Evolutionary conservation across 2,329 filamentous ascomycete species (phyloP).

Genomic region (Dothideomycetes sp.): DNA sequence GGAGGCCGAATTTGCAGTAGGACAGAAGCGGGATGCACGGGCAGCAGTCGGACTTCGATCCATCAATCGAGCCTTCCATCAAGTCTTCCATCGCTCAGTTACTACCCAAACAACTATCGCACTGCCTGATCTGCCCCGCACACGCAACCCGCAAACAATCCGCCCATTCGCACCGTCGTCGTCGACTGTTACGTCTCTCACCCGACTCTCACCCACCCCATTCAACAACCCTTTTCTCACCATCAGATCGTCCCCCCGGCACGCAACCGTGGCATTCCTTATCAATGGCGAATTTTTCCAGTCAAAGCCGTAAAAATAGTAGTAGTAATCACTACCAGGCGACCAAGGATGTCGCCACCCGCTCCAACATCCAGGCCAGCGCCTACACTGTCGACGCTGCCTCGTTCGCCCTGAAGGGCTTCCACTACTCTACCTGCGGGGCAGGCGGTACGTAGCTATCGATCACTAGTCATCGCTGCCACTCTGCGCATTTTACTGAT

Average conservation of each 20-base stretch:
- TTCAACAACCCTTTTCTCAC: conserved; percentile 6
- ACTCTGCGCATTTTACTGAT: conserved; percentile 8
- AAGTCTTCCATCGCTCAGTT: too few species aligned
- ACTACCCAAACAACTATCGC: too few species aligned
- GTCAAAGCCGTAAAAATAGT: conserved; percentile 62
- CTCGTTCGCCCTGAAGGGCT: conserved; percentile 63
- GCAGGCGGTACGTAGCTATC: conserved; percentile 43
- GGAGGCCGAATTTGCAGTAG: too few species aligned
- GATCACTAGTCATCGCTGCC: neutral
- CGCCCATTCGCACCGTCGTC: too few species aligned
- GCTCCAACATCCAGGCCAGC: conserved; percentile 74
- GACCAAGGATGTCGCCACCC: conserved; percentile 53
- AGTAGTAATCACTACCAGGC: conserved; percentile 50
- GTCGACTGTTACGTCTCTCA: too few species aligned
- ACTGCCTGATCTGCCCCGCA: too few species aligned
- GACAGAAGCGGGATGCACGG: too few species aligned
- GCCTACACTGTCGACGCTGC: conserved; percentile 74
- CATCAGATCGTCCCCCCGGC: conserved; percentile 16
- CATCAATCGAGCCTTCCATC: too few species aligned
- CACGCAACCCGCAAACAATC: too few species aligned
- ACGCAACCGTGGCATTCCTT: conserved; percentile 38
- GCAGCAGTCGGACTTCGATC: too few species aligned
- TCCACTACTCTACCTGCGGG: conserved; percentile 94
- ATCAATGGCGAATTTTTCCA: conserved; percentile 61
- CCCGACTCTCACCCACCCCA: too few species aligned